phyloP scores from a whole-genome alignment of 176 grass and related monocot genomes.

The Dactylis glomerata region DNA sequence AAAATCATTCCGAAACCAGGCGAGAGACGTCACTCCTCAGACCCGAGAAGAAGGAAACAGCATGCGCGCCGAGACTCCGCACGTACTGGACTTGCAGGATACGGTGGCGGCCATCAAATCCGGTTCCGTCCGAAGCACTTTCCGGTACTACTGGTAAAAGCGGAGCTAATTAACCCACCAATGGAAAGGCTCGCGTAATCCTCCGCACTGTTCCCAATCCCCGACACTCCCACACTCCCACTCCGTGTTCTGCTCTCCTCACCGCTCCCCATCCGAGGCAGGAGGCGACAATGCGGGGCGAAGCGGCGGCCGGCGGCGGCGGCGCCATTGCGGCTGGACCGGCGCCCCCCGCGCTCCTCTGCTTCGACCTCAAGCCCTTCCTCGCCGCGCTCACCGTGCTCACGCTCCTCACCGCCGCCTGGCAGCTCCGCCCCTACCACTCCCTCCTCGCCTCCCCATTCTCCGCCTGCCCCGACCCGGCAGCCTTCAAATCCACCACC shows the following conservation, averaged over 20 bases:
- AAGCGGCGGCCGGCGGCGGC: slow-evolving; percentile 11
- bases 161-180: slow-evolving; percentile 21
- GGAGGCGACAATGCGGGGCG: slow-evolving; percentile 30
- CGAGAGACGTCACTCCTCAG: background rate
- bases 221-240: background rate
- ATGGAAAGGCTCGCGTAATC: slow-evolving; percentile 7
- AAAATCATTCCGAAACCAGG: background rate
- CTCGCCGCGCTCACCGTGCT: slow-evolving; percentile 63
- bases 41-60: background rate
- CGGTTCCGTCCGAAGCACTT: background rate
- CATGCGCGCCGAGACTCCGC: background rate
- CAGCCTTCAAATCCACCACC: background rate
- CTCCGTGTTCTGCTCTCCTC: background rate
- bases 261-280: background rate
- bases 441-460: slow-evolving; percentile 49
- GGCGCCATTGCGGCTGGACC: slow-evolving; percentile 22
- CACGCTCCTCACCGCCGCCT: slow-evolving; percentile 70
- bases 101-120: slow-evolving; percentile 10
- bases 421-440: slow-evolving; percentile 73
- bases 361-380: slow-evolving; percentile 78
- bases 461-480: slow-evolving; percentile 26
- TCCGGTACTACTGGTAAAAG: background rate
- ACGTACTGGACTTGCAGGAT: background rate
- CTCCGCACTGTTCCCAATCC: background rate
- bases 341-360: slow-evolving; percentile 28